phyloP scores from a whole-genome alignment of 192 early-diverging fungal species.

The Pilaira anomala region DNA sequence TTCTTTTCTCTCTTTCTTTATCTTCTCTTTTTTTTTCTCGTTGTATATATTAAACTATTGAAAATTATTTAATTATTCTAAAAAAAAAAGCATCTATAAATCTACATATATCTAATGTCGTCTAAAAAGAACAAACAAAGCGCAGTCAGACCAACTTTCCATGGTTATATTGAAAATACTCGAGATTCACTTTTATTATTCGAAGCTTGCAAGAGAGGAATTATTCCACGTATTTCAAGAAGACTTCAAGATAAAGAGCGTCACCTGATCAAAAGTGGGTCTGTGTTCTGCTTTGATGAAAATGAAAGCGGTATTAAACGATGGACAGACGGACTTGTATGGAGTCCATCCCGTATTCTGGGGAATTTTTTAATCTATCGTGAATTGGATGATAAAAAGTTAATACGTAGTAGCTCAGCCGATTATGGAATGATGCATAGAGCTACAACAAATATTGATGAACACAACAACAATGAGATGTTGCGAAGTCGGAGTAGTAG shows the following conservation, averaged over 20 bases:
- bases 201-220: conserved; percentile 67
- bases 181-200: conserved; percentile 76
- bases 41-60: too few species aligned
- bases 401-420: neutral
- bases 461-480: neutral
- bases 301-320: conserved; percentile 76
- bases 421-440: conserved; percentile 8
- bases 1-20: too few species aligned
- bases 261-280: conserved; percentile 64
- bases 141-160: conserved; percentile 38
- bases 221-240: conserved; percentile 62
- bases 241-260: conserved; percentile 72
- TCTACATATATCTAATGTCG: too few species aligned
- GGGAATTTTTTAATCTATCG: conserved; percentile 80
- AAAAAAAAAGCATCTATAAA: too few species aligned
- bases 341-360: conserved; percentile 81
- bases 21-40: too few species aligned
- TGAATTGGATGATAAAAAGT: conserved; percentile 49
- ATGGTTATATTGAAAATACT: conserved; percentile 67
- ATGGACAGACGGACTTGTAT: conserved; percentile 81
- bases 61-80: too few species aligned
- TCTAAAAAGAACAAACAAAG: too few species aligned
- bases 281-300: conserved; percentile 83
- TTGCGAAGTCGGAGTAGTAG: conserved; percentile 1
- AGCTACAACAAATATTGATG: neutral